Conservation (phyloP, 2,329 filamentous ascomycete genomes). For the Ophiostoma sp. region DNA sequence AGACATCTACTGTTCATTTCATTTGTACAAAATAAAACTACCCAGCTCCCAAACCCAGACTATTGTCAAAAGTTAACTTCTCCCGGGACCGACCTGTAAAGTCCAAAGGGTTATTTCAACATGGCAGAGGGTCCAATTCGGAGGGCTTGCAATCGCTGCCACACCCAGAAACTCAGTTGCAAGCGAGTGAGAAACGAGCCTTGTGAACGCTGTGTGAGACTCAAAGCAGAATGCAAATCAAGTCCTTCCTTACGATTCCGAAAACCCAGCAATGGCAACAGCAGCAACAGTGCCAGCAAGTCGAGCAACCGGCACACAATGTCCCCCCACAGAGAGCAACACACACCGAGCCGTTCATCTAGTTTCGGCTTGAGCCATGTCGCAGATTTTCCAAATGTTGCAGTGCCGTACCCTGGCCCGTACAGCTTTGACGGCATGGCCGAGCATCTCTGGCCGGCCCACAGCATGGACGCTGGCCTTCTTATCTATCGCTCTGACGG, state of each 20-base stretch:
- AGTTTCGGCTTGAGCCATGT: not conserved
- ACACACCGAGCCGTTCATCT: not conserved
- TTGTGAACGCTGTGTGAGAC: constrained; percentile 41
- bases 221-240: constrained; percentile 41
- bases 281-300: constrained; percentile 25
- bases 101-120: not conserved
- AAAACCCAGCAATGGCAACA: constrained; percentile 22
- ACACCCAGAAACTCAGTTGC: constrained; percentile 44
- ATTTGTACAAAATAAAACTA: not conserved
- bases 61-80: not conserved
- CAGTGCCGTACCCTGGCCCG: constrained; percentile 19
- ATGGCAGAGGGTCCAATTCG: constrained; percentile 31
- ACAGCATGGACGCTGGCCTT: constrained; percentile 18
- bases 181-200: constrained; percentile 39
- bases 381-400: not conserved
- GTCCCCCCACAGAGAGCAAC: not conserved
- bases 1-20: not conserved
- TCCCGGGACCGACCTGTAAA: not conserved
- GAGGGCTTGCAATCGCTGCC: constrained; percentile 45
- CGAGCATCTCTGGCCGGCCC: constrained; percentile 20
- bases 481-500: constrained; percentile 19
- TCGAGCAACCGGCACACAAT: constrained; percentile 4
- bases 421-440: constrained; percentile 22
- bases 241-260: constrained; percentile 37
- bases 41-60: not conserved